Percentiles rank a stretch among this genome's conserved stretches.
These are phyloP conservation scores for Neohortaea acidophila DNA, from an alignment of 495 filamentous ascomycete species.

Conservation along the genomic window DNA sequence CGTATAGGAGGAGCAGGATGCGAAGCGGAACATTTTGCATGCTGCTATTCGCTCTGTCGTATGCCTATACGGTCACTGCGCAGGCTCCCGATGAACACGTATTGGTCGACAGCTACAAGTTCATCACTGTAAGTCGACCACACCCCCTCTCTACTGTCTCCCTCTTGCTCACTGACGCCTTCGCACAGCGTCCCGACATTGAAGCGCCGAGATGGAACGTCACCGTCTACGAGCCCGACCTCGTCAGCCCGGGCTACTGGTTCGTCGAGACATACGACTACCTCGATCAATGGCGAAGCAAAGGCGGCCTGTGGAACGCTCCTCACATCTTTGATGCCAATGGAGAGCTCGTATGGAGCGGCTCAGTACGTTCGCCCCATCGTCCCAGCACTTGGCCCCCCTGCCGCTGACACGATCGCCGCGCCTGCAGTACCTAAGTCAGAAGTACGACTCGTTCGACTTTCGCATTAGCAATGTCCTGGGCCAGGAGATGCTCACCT, in stretches of 20 bases:
- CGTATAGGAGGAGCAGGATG: too few relatives aligned
- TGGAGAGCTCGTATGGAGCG: slow-evolving; percentile 2
- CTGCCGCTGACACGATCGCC: not conserved
- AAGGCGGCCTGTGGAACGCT: not conserved
- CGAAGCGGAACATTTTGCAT: too few relatives aligned
- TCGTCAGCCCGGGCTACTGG: slow-evolving; percentile 1
- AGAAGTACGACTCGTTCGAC: not conserved
- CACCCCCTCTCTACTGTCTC: not conserved
- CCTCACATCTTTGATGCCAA: slow-evolving; percentile 1
- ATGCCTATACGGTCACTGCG: too few relatives aligned
- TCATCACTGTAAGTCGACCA: not conserved
- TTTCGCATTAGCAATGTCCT: slow-evolving; percentile 2
- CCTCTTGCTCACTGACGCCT: not conserved
- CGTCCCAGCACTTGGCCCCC: too few relatives aligned
- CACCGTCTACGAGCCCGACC: not conserved
- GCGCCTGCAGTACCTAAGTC: not conserved
- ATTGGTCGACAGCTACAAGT: not conserved
- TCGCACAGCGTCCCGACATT: not conserved
- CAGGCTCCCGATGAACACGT: too few relatives aligned
- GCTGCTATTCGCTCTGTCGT: too few relatives aligned
- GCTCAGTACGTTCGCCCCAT: too few relatives aligned
- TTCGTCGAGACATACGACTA: not conserved
- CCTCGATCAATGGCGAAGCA: not conserved
- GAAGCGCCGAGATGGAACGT: slow-evolving; percentile 1
- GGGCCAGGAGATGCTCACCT: not conserved